Evolutionary conservation across 352 stramenopile species (phyloP), one percentile per base, ranked within the genome.

Genomic region (Phytophthora fragariae): DNA sequence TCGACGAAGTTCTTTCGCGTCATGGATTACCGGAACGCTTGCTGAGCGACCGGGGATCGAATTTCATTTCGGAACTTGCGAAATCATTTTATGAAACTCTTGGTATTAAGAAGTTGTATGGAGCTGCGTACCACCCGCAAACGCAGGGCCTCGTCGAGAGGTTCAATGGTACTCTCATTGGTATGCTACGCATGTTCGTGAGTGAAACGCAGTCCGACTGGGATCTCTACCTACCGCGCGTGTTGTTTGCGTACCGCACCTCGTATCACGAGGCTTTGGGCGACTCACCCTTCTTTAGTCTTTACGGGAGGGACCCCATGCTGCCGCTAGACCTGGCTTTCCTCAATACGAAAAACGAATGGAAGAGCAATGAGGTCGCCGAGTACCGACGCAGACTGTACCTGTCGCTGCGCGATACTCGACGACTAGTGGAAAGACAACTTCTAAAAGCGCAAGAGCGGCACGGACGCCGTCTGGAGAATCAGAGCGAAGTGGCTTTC

Each of bases 211-310:
- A 67, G 19, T 21, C n/a, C 1, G 60, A 67, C 14, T 67, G 60
- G 60, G 47, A 27, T 27, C 24, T 27, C 24, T 27, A 27, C 2
- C 24, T 27, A 27, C 24, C 24, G 24, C 24, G 24, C 0, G 56
- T 65, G 1, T 5, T 71, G 5, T 65, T 72, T n/a, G 65, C 24
- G 11, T 72, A 72, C 31, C 2, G 39, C 7, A 72, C 66, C 11
- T 27, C 65, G 0, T 66, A 61, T 9, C 47, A 72, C 6, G 65
- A 72, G 7, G 33, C 49, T 1, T 15, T 72, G 0, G 65, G 65
- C 7, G 65, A 72, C n/a, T 57, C 56, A 0, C 49, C 65, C 2
- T 62, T 72, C 7, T 72, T 65, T 31, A 52, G 24, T 2, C 3
- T 12, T 67, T 67, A 59, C 21, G 60, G 60, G 2, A 27, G 60